Base-by-base conservation (phyloP, 192 early-diverging fungal species). In the Piromyces finnis region DNA sequence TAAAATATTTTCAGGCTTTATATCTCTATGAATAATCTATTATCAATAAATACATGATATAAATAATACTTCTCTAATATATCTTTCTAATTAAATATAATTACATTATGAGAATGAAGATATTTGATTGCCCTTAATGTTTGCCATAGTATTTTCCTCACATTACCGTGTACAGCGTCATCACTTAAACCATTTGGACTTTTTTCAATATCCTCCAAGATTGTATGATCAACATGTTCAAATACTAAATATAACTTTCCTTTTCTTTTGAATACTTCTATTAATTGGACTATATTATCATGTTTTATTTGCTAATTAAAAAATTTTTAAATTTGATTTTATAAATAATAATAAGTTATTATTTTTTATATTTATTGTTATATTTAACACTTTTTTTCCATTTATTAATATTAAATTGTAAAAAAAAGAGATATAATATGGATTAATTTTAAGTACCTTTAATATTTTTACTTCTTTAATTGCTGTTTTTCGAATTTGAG, bases 1-100 rank as follows among this genome's bases (percentile, higher is more conserved):
- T 27, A 91, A 78, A 79, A 91, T 91, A 83, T 91, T 91, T 85
- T 91, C 90, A 17, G 90, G 90, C 79, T 91, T 91, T 79, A 91
- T 91, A 81, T 91, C 90, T 77, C 90, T 79, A 81, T 91, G 90
- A 80, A 91, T 90, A 16, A 89, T 87, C 88, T 89, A 32, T 9
- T 26, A 28, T 77, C 22, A 26, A 7, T 29, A 9, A n/a, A n/a
- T n/a, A n/a, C n/a, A n/a, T n/a, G n/a, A n/a, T n/a, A n/a, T n/a
- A n/a, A n/a, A n/a, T n/a, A n/a, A n/a, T n/a, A n/a, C n/a, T n/a
- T n/a, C n/a, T n/a, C n/a, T n/a, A n/a, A n/a, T n/a, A 82, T 7
- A 41, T 37, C 30, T 14, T 36, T 2, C 30, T 35, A 59, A 28
- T 51, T 13, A 26, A 78, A 29, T 7, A 13, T 30, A 37, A 82